Evolutionary conservation across 2,329 filamentous ascomycete genomes (phyloP).

Genomic region (Diaporthe ampelina): DNA sequence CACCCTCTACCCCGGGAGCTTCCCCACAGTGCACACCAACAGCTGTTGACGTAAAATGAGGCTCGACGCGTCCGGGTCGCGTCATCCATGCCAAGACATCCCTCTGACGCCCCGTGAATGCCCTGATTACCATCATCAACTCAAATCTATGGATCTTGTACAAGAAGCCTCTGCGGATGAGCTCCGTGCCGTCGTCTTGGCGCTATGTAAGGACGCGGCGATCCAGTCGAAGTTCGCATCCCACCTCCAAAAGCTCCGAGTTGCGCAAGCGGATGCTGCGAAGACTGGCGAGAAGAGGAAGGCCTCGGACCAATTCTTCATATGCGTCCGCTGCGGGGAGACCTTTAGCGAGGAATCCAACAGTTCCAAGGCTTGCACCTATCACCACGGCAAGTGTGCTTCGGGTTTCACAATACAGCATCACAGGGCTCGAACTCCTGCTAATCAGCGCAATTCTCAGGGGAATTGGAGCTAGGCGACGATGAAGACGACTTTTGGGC

Average conservation of each 20-base stretch:
- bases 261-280: background rate
- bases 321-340: conserved; percentile 6
- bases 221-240: background rate
- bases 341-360: conserved; percentile 2
- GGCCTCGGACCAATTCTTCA: background rate
- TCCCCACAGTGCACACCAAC: background rate
- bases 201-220: background rate
- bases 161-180: background rate
- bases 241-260: background rate
- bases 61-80: conserved; percentile 6
- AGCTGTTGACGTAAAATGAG: background rate
- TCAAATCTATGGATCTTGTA: background rate
- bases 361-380: background rate
- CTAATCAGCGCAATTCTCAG: conserved; percentile 37
- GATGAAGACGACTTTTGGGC: conserved; percentile 47
- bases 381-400: conserved; percentile 7
- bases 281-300: conserved; percentile 14
- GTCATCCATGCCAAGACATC: background rate
- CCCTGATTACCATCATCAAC: background rate
- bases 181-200: conserved; percentile 5
- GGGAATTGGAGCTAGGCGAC: conserved; percentile 44
- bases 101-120: background rate
- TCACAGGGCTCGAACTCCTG: background rate
- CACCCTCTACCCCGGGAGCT: background rate
- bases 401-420: too few relatives aligned